Evolutionary conservation across 768 basidiomycete genomes (phyloP), one percentile per base, ranked within the genome.

Genomic region (Psilocybe cubensis): DNA sequence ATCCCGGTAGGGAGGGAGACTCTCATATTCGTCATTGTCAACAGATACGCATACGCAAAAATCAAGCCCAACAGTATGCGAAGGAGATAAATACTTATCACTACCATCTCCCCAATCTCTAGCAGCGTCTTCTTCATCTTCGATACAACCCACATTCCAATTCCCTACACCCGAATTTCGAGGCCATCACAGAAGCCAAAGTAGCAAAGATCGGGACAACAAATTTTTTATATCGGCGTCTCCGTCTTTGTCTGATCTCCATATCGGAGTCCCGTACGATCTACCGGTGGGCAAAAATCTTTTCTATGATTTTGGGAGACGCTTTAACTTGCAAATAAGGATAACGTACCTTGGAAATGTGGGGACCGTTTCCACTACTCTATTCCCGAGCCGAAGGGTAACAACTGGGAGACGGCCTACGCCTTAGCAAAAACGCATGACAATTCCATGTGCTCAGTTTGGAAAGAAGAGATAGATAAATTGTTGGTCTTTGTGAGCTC

Each of bases 381-480:
- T 4, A 51, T 51, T 17, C 31, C 20, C 21, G 33, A 33, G 5
- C 61, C 59, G 1, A 61, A 58, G 6, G 66, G 63, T 3, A 67
- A 68, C 17, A 65, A 66, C 14, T 71, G 68, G 70, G 65, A 66
- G 40, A 61, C 64, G 12, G 70, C 65, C n/a, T 57, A 61, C 23
- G 60, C 61, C 29, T 55, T 66, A 4, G 52, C 64, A 20, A 59
- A 68, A 28, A 61, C 59, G 27, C 65, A 68, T 35, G 70, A 73
- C 43, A 63, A 67, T 9, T 65, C 63, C n/a, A 66, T 72, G 66
- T 71, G 69, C 49, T 65, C 67, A 18, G 66, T 60, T 5, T 73
- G 72, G 72, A 65, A 63, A 35, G 68, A 70, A 33, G 69, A 70
- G 55, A 63, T 72, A 4, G 68, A 72, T 47, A 70, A 72, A 31